Base-by-base conservation (phyloP, 2,329 filamentous ascomycete genomes). In the Colletotrichum chlorophyti region DNA sequence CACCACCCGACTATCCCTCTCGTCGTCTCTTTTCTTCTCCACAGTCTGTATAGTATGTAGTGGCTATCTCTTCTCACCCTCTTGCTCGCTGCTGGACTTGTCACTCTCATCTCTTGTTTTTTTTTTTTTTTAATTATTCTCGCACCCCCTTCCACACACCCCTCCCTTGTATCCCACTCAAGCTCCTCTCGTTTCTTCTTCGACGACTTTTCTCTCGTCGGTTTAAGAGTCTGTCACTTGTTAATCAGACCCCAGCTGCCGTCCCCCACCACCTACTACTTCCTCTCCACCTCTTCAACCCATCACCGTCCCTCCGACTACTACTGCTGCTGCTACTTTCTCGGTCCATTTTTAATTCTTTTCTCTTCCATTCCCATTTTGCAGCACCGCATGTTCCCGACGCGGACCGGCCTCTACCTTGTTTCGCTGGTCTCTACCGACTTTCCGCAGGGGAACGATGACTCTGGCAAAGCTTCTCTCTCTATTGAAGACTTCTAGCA, bases 401-500 rank as follows among this genome's bases (percentile, higher is more conserved):
- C 69, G 68, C 71, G 69, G 70, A 68, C 68, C 67, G 66, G 69
- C 67, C 68, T 60, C 64, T 71, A 65, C 68, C 67, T 68, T 67
- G 68, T 67, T 60, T 64, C 65, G 40, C 53, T 60, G 53, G 61
- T 64, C 60, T 58, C 53, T 58, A 63, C 57, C 61, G 64, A 67
- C 68, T 68, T 67, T 69, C 68, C 65, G 55, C 67, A 68, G 67
- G 67, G 70, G 45, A 66, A 73, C 69, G 62, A 71, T 75, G 71
- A 75, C 68, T 70, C 70, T 72, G 68, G 71, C 69, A 70, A 71
- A 70, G 67, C 65, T 65, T 65, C 66, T 64, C 67, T 63, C 66
- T 71, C 68, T 71, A 68, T 65, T 67, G 62, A 69, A 70, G 66
- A 64, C 65, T 65, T 69, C 70, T 68, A 74, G 64, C 69, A 72